phyloP scores from a whole-genome alignment of 2,329 filamentous ascomycete species.

The Colletotrichum caudatum region DNA sequence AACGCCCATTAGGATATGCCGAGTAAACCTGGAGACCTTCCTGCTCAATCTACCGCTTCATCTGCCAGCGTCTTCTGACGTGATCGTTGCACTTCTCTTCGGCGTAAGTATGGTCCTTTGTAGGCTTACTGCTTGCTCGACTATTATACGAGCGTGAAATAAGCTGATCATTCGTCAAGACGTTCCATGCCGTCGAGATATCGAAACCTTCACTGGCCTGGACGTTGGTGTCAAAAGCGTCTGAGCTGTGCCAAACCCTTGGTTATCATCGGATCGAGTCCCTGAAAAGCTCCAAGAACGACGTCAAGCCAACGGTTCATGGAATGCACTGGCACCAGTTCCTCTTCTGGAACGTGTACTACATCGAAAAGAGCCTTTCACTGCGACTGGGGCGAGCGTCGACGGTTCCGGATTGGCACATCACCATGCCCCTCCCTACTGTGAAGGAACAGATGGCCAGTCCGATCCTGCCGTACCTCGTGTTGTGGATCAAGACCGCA shows the following conservation, averaged over 20 bases:
- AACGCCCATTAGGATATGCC: constrained; percentile 41
- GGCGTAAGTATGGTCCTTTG: constrained; percentile 36
- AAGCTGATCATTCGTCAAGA: constrained; percentile 38
- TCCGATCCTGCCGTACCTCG: constrained; percentile 53
- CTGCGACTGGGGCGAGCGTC: constrained; percentile 66
- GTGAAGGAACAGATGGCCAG: not conserved
- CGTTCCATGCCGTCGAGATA: constrained; percentile 50
- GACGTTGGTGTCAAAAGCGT: constrained; percentile 49
- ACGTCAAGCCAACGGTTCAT: constrained; percentile 41
- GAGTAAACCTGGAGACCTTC: constrained; percentile 49
- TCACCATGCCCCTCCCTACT: constrained; percentile 52
- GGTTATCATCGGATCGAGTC: constrained; percentile 47
- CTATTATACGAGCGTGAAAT: not conserved
- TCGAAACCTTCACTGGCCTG: constrained; percentile 50
- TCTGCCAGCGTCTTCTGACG: constrained; percentile 48
- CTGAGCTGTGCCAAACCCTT: constrained; percentile 49
- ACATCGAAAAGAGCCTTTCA: constrained; percentile 67
- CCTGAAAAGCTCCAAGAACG: constrained; percentile 45
- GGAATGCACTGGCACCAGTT: constrained; percentile 50
- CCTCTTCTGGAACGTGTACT: constrained; percentile 70
- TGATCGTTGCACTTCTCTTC: constrained; percentile 44
- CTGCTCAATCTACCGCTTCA: constrained; percentile 50
- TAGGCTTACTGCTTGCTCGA: rapidly evolving
- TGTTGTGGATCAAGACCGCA: constrained; percentile 63
- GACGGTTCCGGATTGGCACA: constrained; percentile 69